Evolutionary conservation across 176 grass and related monocot species (phyloP).

Genomic region (Triticum timopheevii): DNA sequence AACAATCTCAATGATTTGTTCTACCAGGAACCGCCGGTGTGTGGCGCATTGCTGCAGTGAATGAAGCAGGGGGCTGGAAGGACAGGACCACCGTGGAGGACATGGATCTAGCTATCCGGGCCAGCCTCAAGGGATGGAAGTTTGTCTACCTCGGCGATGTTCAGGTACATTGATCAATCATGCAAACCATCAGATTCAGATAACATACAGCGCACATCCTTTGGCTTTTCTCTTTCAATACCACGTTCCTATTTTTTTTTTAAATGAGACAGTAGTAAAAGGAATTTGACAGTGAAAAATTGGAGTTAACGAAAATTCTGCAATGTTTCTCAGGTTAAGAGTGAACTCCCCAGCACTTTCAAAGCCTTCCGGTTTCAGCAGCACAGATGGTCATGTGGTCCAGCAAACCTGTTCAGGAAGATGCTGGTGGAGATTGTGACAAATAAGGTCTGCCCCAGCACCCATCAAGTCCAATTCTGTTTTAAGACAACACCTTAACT

Average conservation of each 20-base stretch:
- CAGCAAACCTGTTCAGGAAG: conserved; percentile 77
- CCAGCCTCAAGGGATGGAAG: conserved; percentile 73
- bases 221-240: background rate
- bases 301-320: background rate
- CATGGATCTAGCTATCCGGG: conserved; percentile 78
- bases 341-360: conserved; percentile 86
- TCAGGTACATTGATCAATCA: conserved; percentile 49
- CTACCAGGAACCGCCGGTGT: conserved; percentile 63
- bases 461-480: background rate
- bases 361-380: conserved; percentile 86
- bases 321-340: conserved; percentile 60
- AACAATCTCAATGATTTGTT: background rate
- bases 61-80: conserved; percentile 81
- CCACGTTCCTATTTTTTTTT: no score
- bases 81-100: conserved; percentile 85
- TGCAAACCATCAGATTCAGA: background rate
- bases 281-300: background rate
- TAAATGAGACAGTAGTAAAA: background rate
- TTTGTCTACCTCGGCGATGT: conserved; percentile 75
- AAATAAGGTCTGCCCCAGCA: conserved; percentile 52
- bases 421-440: conserved; percentile 72
- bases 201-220: conserved; percentile 20
- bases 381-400: conserved; percentile 82
- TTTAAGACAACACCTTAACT: background rate
- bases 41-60: conserved; percentile 63